Conservation (phyloP, 2,329 filamentous ascomycete genomes). For the Aspergillus candidus region DNA sequence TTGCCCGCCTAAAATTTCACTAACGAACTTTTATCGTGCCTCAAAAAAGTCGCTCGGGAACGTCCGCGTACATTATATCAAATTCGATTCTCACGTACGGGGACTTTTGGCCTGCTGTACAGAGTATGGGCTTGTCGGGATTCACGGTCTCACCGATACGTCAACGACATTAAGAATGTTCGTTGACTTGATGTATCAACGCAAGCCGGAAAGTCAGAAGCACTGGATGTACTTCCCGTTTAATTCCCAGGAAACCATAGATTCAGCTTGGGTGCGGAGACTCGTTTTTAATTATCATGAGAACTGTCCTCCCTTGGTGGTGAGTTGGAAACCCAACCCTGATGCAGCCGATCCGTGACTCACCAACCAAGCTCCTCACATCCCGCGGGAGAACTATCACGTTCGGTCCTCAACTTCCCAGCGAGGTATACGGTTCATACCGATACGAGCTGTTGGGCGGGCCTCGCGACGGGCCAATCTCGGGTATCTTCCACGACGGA, state of each 20-base stretch:
- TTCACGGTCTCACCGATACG: constrained; percentile 8
- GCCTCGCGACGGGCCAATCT: constrained; percentile 9
- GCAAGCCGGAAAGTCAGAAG: neutral
- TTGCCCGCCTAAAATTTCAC: constrained; percentile 7
- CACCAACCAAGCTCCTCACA: constrained; percentile 9
- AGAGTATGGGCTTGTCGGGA: constrained; percentile 1
- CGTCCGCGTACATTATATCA: constrained; percentile 8
- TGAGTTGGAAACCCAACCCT: constrained; percentile 1
- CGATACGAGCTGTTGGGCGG: constrained; percentile 7
- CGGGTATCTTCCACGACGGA: constrained; percentile 13
- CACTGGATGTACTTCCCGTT: constrained; percentile 13
- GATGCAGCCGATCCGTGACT: neutral
- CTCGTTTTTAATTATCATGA: neutral
- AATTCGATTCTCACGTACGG: constrained; percentile 5
- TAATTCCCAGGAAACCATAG: constrained; percentile 7
- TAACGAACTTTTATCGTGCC: constrained; percentile 4
- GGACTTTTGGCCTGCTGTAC: constrained; percentile 12
- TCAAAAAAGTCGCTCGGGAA: neutral
- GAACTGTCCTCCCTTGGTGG: constrained; percentile 3
- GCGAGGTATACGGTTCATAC: neutral
- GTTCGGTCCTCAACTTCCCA: constrained; percentile 8
- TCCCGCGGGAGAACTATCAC: constrained; percentile 10
- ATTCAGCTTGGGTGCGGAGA: constrained; percentile 9
- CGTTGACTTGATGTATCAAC: constrained; percentile 7
- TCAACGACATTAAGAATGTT: constrained; percentile 6